Evolutionary conservation across 805 yeast genomes (phyloP).

Genomic region (Barnettozyma californica): DNA sequence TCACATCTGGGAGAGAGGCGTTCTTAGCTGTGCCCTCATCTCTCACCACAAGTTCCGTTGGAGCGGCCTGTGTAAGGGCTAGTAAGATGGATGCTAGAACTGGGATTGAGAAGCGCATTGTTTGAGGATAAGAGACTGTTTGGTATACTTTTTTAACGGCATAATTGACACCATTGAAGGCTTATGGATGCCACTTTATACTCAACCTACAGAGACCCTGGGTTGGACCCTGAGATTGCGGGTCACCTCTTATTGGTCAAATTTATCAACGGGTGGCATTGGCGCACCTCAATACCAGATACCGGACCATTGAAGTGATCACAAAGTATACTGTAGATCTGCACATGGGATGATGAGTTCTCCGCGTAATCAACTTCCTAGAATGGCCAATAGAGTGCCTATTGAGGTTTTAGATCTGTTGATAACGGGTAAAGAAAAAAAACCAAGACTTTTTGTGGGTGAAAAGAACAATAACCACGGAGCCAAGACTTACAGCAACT

Average conservation of each 20-base stretch:
- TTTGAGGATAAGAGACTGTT: no score
- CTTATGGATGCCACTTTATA: background rate
- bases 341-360: background rate
- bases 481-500: no score
- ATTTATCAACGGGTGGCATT: no score
- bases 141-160: no score
- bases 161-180: no score
- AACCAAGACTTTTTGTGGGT: background rate
- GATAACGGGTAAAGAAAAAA: no score
- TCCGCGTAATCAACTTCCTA: background rate
- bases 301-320: no score
- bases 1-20: slow-evolving; percentile 28
- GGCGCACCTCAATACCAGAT: no score
- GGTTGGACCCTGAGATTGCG: no score
- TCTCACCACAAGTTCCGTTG: slow-evolving; percentile 3
- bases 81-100: background rate
- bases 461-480: no score
- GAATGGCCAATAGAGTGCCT: background rate
- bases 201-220: background rate
- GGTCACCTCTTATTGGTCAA: no score
- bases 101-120: background rate
- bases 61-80: background rate
- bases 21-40: slow-evolving; percentile 6
- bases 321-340: no score
- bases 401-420: background rate